Percentiles rank a stretch among this genome's conserved stretches.
These are phyloP conservation scores for Penicillium salamii DNA, from an alignment of 495 filamentous ascomycete genomes.

Conservation along the genomic window DNA sequence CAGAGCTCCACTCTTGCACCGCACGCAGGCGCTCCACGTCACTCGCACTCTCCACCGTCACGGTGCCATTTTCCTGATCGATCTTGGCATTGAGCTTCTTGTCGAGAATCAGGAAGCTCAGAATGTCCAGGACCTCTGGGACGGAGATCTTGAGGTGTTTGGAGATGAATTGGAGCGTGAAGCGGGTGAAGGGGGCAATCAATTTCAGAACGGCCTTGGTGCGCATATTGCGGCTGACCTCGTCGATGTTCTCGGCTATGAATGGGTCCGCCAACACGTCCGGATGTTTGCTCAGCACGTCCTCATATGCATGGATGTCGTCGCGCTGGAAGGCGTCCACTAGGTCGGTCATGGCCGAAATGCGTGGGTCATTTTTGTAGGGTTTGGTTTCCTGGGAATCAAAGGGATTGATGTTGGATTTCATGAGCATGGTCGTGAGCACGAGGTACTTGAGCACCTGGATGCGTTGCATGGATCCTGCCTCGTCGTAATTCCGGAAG, in stretches of 20 bases:
- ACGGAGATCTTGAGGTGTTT: conserved; percentile 80
- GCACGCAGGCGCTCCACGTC: conserved; percentile 74
- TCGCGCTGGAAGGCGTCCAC: conserved; percentile 96
- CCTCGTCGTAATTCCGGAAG: conserved; percentile 98
- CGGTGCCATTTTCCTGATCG: conserved; percentile 78
- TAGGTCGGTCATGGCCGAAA: conserved; percentile 93
- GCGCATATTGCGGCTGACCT: conserved; percentile 97
- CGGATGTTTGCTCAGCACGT: conserved; percentile 79
- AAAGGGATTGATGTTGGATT: conserved; percentile 98
- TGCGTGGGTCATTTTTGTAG: conserved; percentile 91
- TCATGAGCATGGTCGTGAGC: conserved; percentile 96
- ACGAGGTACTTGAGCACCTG: conserved; percentile 98
- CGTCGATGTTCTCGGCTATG: conserved; percentile 98
- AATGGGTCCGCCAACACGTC: conserved; percentile 90
- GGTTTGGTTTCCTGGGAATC: conserved; percentile 99
- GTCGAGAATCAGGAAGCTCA: conserved; percentile 89
- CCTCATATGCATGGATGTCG: conserved; percentile 89
- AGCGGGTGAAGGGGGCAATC: conserved; percentile 91
- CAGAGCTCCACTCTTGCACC: conserved; percentile 68
- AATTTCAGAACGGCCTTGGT: conserved; percentile 93
- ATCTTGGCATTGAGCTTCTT: conserved; percentile 83
- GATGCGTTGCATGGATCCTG: conserved; percentile 91
- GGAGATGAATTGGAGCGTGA: conserved; percentile 81
- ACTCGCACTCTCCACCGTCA: conserved; percentile 71
- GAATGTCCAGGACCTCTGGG: conserved; percentile 85